Conservation (phyloP, 768 basidiomycete genomes). For the Hygrophorus pudorinus region DNA sequence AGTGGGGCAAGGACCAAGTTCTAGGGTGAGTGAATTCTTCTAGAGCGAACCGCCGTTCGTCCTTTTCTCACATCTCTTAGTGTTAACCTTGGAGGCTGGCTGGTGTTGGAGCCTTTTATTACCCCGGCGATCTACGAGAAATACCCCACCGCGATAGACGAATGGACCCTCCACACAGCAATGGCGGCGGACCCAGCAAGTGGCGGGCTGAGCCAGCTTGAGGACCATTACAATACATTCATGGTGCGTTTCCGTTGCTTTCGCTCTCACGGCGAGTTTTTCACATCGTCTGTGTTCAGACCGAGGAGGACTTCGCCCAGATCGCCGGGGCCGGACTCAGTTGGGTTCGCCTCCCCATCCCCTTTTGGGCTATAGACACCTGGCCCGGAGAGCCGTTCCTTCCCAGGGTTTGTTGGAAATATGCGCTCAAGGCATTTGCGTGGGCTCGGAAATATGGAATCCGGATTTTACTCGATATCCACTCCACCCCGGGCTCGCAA, state of each 20-base stretch:
- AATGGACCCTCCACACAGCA: conserved; percentile 69
- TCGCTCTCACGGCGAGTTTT: not conserved
- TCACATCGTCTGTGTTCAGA: conserved; percentile 33
- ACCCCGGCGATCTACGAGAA: conserved; percentile 61
- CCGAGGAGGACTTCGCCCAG: conserved; percentile 88
- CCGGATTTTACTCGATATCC: conserved; percentile 74
- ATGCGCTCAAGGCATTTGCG: conserved; percentile 33
- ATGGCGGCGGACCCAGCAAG: conserved; percentile 62
- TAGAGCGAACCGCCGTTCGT: conserved; percentile 1
- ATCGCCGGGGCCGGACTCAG: conserved; percentile 94
- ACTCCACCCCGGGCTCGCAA: conserved; percentile 71
- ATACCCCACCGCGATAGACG: conserved; percentile 52
- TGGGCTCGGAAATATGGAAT: conserved; percentile 90
- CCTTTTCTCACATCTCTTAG: conserved; percentile 25
- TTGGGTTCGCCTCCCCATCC: conserved; percentile 82
- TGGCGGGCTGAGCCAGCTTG: conserved; percentile 61
- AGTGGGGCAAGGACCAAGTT: conserved; percentile 63
- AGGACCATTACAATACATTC: conserved; percentile 89
- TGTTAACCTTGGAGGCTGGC: conserved; percentile 94
- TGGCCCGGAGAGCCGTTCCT: conserved; percentile 76
- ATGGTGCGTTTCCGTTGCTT: conserved; percentile 42
- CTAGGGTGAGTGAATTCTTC: conserved; percentile 45
- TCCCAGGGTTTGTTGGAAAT: conserved; percentile 71
- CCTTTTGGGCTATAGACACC: conserved; percentile 89
- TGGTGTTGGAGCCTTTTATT: conserved; percentile 65